phyloP scores from a whole-genome alignment of 805 yeast genomes.

The Saccharomycopsis oosterbeekiorum region DNA sequence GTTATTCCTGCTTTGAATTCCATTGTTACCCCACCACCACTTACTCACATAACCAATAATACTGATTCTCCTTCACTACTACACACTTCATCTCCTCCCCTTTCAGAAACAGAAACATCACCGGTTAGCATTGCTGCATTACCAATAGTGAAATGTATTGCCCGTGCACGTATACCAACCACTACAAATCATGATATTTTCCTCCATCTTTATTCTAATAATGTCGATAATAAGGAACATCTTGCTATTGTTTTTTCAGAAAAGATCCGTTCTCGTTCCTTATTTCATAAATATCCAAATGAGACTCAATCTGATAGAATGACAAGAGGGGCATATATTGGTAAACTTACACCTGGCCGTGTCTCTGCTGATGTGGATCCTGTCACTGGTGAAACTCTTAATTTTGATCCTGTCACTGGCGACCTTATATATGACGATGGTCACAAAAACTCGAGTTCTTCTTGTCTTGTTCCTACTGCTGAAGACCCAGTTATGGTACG shows the following conservation, averaged over 20 bases:
- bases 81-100: not conserved
- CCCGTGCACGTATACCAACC: slow-evolving; percentile 94
- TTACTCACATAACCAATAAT: not conserved
- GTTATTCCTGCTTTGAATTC: not conserved
- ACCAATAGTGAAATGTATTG: slow-evolving; percentile 78
- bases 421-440: slow-evolving; percentile 24
- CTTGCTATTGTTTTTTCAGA: slow-evolving; percentile 96
- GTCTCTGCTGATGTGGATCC: slow-evolving; percentile 54
- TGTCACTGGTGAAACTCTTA: slow-evolving; percentile 27
- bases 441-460: slow-evolving; percentile 13
- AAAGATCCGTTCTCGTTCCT: slow-evolving; percentile 66
- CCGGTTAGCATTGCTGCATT: slow-evolving; percentile 23
- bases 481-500: slow-evolving; percentile 58
- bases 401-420: slow-evolving; percentile 32
- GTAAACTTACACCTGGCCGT: slow-evolving; percentile 84
- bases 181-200: slow-evolving; percentile 92
- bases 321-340: slow-evolving; percentile 98
- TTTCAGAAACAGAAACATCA: not conserved
- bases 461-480: slow-evolving; percentile 22
- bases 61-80: not conserved
- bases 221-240: slow-evolving; percentile 86
- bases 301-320: slow-evolving; percentile 89
- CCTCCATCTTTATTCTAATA: slow-evolving; percentile 78
- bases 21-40: not conserved
- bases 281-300: slow-evolving; percentile 49